Evolutionary conservation across 1,284 basidiomycete species (phyloP), one percentile per base, ranked within the genome.

Genomic region (Athelia psychrophila): DNA sequence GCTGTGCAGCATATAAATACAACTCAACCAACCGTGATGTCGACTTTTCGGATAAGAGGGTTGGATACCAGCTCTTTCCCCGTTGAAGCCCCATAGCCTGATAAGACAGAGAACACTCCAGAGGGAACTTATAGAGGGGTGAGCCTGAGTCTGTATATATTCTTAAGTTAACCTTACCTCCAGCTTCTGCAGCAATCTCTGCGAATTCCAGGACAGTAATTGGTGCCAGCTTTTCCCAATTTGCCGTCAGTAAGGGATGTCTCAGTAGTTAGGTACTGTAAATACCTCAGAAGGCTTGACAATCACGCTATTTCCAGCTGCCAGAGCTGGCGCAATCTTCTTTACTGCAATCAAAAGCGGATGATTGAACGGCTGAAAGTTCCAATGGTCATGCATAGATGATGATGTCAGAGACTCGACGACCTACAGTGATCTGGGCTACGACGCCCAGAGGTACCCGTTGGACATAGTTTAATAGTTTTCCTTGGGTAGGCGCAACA

Each of bases 271-370:
- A 22, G 22, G 24, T 19, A 19, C 32, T n/a, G 15, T 16, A 57
- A 60, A 48, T 56, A 83, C 86, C 70, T 91, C 88, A 27, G 87
- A 89, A 2, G 91, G 91, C 60, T 93, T 93, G 24, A 93, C 84
- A 48, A 93, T 77, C 47, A 91, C 81, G 49, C 84, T 85, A 62
- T 93, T 93, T 2, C 91, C 91, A 2, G 91, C 88, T 25, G 91
- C 91, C 15, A 93, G 72, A 1, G 91, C 91, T 4, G 90, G 88
- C 0, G 87, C 88, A 54, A 93, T 84, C 68, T 93, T 93, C 75
- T 93, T 93, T 48, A 93, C 64, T 2, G 89, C 88, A 55, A 93
- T 93, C 24, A 93, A 64, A 15, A 93, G 71, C 2, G 91, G 91
- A 60, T 92, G 88, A 59, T 93, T 91, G 67, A 91, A 93, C 1